Conservation (phyloP, 116 monocot species). For the Cymodocea nodosa region DNA sequence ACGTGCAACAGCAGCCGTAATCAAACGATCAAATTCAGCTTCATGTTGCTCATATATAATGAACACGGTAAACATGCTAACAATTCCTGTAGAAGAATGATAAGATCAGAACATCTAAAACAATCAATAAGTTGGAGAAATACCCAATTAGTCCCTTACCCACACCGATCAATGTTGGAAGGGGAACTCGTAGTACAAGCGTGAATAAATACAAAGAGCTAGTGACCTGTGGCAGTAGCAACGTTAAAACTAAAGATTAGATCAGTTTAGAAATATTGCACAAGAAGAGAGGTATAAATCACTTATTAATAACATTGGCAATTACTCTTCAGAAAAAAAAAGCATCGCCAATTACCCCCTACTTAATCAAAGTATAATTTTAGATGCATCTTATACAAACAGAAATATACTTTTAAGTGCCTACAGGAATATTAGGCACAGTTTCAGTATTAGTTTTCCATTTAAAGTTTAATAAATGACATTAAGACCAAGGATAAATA, state of each 20-base stretch:
- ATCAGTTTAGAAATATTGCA: slow-evolving; percentile 1
- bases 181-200: slow-evolving; percentile 22
- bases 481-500: no score
- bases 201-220: slow-evolving; percentile 40
- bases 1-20: slow-evolving; percentile 9
- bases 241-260: not conserved
- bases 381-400: no score
- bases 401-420: no score
- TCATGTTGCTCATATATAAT: slow-evolving; percentile 82
- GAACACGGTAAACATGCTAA: slow-evolving; percentile 51
- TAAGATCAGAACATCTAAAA: not conserved
- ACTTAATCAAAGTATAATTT: no score
- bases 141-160: slow-evolving; percentile 20
- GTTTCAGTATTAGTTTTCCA: no score
- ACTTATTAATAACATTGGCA: not conserved
- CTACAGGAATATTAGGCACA: no score
- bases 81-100: slow-evolving; percentile 32
- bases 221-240: slow-evolving; percentile 22
- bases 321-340: no score
- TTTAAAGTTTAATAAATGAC: no score
- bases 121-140: not conserved
- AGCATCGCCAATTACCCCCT: no score
- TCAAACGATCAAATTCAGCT: slow-evolving; percentile 44
- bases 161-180: slow-evolving; percentile 35
- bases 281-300: not conserved